phyloP scores from a whole-genome alignment of 139 green algal genomes.

The Coelastrella sp. region DNA sequence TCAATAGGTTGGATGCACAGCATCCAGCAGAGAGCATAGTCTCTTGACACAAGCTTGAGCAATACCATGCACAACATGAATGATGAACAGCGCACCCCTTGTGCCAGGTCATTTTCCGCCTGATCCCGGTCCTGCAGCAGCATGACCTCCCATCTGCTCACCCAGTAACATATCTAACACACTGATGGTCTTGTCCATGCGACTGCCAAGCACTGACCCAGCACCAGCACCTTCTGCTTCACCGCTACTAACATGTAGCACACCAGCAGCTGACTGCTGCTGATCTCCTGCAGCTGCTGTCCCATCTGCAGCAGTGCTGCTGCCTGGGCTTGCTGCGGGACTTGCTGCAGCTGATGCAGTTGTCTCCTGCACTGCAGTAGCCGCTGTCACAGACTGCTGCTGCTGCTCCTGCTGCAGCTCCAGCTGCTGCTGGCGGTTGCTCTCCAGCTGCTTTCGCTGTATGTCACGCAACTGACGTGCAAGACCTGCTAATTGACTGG shows the following conservation, averaged over 20 bases:
- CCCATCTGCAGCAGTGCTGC: background rate
- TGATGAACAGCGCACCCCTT: no score
- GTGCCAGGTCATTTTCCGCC: background rate
- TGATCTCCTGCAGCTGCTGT: background rate
- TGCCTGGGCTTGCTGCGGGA: background rate
- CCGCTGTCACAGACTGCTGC: background rate
- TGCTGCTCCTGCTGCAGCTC: slow-evolving; percentile 23
- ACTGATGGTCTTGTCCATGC: slow-evolving; percentile 28
- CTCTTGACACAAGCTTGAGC: no score
- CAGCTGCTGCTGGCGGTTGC: slow-evolving; percentile 30
- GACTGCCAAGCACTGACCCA: background rate
- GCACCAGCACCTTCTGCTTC: background rate
- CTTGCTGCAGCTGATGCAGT: background rate
- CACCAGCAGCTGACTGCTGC: background rate
- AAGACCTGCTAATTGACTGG: slow-evolving; percentile 17
- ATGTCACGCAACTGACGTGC: background rate
- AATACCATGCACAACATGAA: no score
- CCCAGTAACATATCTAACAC: slow-evolving; percentile 32
- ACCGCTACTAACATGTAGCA: background rate
- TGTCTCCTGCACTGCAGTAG: background rate
- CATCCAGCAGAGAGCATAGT: no score
- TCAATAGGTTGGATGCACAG: no score
- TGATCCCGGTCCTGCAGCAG: slow-evolving; percentile 29
- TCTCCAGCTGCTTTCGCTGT: slow-evolving; percentile 23
- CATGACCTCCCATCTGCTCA: slow-evolving; percentile 3